These are phyloP conservation scores for Fraxinus latifolia DNA, from an alignment of 305 asterid genomes.

Conservation along the genomic window DNA sequence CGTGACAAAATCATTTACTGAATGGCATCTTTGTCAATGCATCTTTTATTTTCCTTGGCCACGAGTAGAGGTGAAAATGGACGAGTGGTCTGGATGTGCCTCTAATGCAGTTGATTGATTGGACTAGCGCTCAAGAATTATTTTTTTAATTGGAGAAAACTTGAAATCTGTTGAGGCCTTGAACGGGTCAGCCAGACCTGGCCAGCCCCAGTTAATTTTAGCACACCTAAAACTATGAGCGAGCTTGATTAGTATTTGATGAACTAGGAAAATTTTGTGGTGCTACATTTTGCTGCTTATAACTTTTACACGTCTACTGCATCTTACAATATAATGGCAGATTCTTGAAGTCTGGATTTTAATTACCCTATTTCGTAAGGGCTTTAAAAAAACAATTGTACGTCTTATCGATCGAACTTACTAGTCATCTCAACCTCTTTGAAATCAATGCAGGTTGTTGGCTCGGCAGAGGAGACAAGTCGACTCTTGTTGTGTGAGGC, in stretches of 20 bases:
- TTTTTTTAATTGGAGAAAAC: not conserved
- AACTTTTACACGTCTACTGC: not conserved
- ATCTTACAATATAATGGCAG: not conserved
- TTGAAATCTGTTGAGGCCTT: not conserved
- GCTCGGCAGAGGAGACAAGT: slow-evolving; percentile 71
- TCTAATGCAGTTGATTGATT: not conserved
- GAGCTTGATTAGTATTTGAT: not conserved
- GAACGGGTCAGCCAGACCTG: not conserved
- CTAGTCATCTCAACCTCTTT: not conserved
- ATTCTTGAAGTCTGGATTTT: not conserved
- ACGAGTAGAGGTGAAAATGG: not conserved
- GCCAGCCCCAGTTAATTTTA: not conserved
- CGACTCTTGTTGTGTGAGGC: slow-evolving; percentile 89
- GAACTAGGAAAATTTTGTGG: not conserved
- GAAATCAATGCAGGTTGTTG: slow-evolving; percentile 64
- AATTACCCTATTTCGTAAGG: not conserved
- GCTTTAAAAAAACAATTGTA: not conserved
- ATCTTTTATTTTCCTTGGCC: not conserved
- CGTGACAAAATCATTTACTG: not conserved
- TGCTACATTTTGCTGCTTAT: not conserved
- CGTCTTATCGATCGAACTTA: not conserved
- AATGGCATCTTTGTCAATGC: not conserved
- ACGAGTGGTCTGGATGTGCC: not conserved
- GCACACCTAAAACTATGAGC: not conserved
- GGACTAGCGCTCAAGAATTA: not conserved